Evolutionary conservation across 768 basidiomycete species (phyloP).

Genomic region (Boletus pseudo-olivaceus): DNA sequence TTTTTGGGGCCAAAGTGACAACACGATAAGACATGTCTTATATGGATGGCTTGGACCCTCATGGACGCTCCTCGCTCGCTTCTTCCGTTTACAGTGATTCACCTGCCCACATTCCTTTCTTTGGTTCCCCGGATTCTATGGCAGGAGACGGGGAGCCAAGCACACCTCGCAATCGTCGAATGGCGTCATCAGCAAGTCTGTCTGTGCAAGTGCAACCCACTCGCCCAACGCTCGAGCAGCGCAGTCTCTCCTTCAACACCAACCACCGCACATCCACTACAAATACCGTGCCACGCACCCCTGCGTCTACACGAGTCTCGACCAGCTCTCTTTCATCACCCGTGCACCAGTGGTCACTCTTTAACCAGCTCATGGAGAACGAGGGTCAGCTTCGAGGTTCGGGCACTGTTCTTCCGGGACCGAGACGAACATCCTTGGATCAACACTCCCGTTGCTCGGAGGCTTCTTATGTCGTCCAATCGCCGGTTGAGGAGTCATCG

Average conservation of each 20-base stretch:
- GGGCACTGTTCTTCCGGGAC: not conserved
- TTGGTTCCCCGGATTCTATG: constrained; percentile 30
- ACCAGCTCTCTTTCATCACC: constrained; percentile 16
- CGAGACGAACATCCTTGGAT: constrained; percentile 6
- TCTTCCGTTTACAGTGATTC: constrained; percentile 38
- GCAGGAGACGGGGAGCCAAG: constrained; percentile 9
- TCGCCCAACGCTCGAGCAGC: constrained; percentile 6
- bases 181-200: constrained; percentile 15
- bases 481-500: not conserved
- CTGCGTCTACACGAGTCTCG: constrained; percentile 6
- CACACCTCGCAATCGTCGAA: constrained; percentile 10
- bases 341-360: constrained; percentile 58
- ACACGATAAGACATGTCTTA: constrained; percentile 5
- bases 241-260: constrained; percentile 8
- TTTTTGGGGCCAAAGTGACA: not conserved
- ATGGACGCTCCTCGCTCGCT: constrained; percentile 84
- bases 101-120: constrained; percentile 2
- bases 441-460: not conserved
- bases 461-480: not conserved
- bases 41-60: constrained; percentile 73
- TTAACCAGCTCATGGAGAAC: constrained; percentile 70
- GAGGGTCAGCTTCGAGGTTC: constrained; percentile 41
- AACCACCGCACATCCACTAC: not conserved
- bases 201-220: not conserved
- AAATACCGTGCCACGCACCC: constrained; percentile 17